These are phyloP conservation scores for Silene conica DNA, from an alignment of 148 eudicot genomes.

Conservation along the genomic window DNA sequence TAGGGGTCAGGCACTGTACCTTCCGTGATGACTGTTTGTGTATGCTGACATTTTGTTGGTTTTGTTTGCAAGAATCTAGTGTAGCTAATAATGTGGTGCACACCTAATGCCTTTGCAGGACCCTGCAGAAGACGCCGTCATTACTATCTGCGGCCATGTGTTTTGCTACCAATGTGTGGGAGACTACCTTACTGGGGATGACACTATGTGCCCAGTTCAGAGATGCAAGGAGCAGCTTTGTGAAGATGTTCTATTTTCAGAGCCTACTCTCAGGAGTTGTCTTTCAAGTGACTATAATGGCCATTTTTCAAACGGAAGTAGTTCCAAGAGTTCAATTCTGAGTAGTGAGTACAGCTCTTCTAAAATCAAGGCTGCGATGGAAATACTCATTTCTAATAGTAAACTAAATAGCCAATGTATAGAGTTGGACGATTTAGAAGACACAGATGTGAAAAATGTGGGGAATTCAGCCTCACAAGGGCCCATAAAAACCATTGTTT, in stretches of 20 bases:
- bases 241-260: constrained; percentile 67
- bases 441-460: constrained; percentile 20
- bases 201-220: constrained; percentile 69
- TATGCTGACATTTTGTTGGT: not conserved
- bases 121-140: constrained; percentile 92
- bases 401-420: constrained; percentile 34
- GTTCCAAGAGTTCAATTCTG: constrained; percentile 43
- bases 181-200: constrained; percentile 73
- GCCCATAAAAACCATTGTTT: constrained; percentile 75
- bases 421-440: constrained; percentile 35
- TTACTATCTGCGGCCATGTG: constrained; percentile 87
- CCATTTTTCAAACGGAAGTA: constrained; percentile 34
- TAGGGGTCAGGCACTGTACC: not conserved
- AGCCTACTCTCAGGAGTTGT: constrained; percentile 64
- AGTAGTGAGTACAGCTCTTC: constrained; percentile 63
- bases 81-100: constrained; percentile 17
- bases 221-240: constrained; percentile 79
- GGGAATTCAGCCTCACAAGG: constrained; percentile 34
- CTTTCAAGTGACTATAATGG: constrained; percentile 51
- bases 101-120: constrained; percentile 48
- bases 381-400: constrained; percentile 59
- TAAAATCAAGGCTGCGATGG: constrained; percentile 67
- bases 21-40: not conserved
- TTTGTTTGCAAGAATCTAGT: not conserved
- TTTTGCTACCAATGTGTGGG: constrained; percentile 94